phyloP scores from a whole-genome alignment of 73 alveolate genomes.

The Symbiodinium pilosum region DNA sequence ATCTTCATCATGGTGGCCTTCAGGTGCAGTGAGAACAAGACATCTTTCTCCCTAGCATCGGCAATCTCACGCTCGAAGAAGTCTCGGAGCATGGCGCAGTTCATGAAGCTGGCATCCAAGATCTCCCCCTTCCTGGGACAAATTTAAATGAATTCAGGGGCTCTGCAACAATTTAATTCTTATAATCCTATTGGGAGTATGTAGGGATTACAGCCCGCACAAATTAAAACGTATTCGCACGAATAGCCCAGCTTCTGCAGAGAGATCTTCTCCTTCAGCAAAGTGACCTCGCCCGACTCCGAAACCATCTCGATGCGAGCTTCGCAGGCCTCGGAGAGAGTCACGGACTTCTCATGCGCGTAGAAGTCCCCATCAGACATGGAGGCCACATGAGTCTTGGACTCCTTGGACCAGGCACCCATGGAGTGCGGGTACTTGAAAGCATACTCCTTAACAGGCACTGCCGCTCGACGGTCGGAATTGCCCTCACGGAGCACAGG shows the following conservation, averaged over 20 bases:
- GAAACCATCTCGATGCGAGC: constrained; percentile 73
- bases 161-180: too few species aligned
- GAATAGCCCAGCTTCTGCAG: too few species aligned
- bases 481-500: constrained; percentile 95
- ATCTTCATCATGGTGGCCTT: constrained; percentile 93
- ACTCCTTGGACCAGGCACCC: constrained; percentile 75
- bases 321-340: constrained; percentile 27
- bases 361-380: constrained; percentile 85
- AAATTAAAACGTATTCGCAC: too few species aligned
- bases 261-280: constrained; percentile 49
- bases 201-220: too few species aligned
- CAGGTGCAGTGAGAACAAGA: constrained; percentile 80
- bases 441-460: constrained; percentile 92
- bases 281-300: constrained; percentile 69
- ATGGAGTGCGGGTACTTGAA: constrained; percentile 91
- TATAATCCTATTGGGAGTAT: too few species aligned
- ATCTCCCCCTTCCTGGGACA: constrained; percentile 34
- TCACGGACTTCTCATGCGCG: constrained; percentile 81
- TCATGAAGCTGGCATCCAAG: constrained; percentile 83
- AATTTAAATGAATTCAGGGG: too few species aligned
- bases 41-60: constrained; percentile 60
- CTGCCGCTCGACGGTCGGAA: constrained; percentile 93
- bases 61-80: constrained; percentile 75
- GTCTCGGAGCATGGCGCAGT: constrained; percentile 43
- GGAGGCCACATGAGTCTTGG: constrained; percentile 67